These are phyloP conservation scores for Artemisia argyi DNA, from an alignment of 129 eudicot genomes.

Conservation along the genomic window DNA sequence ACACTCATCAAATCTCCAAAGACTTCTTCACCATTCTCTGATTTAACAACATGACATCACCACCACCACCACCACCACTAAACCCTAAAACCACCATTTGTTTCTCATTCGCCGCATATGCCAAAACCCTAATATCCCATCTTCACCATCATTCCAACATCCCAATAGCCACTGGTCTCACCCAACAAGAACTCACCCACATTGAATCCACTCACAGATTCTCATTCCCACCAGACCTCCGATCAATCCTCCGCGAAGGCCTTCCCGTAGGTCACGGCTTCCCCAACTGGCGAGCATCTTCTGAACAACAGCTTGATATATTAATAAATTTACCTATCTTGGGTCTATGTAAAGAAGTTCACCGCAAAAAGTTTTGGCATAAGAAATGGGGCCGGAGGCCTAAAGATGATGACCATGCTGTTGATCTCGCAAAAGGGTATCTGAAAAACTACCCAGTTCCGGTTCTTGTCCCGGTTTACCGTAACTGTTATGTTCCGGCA, in stretches of 20 bases:
- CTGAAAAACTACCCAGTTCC: constrained; percentile 42
- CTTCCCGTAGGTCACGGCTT: constrained; percentile 81
- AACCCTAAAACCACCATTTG: constrained; percentile 42
- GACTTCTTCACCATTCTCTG: background rate
- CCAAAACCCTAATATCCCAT: constrained; percentile 60
- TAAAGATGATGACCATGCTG: constrained; percentile 45
- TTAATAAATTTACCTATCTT: constrained; percentile 51
- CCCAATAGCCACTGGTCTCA: constrained; percentile 54
- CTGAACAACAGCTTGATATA: constrained; percentile 66
- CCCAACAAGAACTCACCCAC: constrained; percentile 51
- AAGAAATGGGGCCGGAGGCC: constrained; percentile 70
- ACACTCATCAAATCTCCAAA: too few species aligned
- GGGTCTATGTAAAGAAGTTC: constrained; percentile 54
- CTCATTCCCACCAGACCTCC: constrained; percentile 88
- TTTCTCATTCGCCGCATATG: constrained; percentile 91
- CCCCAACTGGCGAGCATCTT: constrained; percentile 89
- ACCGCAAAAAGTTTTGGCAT: constrained; percentile 46
- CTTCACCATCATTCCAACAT: constrained; percentile 48
- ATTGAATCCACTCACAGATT: constrained; percentile 52
- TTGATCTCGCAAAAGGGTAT: constrained; percentile 40
- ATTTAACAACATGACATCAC: constrained; percentile 8
- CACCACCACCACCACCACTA: constrained; percentile 13
- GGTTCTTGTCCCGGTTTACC: constrained; percentile 67
- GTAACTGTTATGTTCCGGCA: constrained; percentile 56
- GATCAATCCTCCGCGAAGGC: constrained; percentile 76